These are phyloP conservation scores for Larix kaempferi DNA, from an alignment of 75 land plant genomes.

Conservation along the genomic window DNA sequence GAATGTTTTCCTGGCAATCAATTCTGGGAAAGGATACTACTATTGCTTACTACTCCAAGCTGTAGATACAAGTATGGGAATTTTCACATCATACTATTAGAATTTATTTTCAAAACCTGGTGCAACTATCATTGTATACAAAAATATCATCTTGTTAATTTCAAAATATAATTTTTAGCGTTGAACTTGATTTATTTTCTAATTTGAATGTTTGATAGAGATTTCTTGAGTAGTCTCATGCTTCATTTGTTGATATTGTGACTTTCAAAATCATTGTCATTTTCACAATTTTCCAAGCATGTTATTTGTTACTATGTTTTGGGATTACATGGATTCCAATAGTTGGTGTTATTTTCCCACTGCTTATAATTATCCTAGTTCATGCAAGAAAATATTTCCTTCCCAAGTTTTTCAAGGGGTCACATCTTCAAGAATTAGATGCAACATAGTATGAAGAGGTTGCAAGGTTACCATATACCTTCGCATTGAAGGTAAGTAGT, in stretches of 20 bases:
- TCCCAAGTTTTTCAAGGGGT: too few relatives aligned
- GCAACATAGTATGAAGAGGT: too few relatives aligned
- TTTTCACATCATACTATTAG: neutral
- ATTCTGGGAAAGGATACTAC: too few relatives aligned
- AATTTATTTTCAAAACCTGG: neutral
- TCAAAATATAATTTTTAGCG: neutral
- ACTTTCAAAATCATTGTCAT: constrained; percentile 71
- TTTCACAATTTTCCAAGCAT: too few relatives aligned
- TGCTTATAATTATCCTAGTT: constrained; percentile 80
- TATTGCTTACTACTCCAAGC: too few relatives aligned
- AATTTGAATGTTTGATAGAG: constrained; percentile 28
- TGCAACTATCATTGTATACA: neutral
- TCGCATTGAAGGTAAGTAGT: constrained; percentile 45
- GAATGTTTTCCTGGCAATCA: too few relatives aligned
- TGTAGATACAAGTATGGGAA: too few relatives aligned
- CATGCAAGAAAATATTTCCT: too few relatives aligned
- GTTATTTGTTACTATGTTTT: constrained; percentile 62
- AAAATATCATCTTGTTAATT: neutral
- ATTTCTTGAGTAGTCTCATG: too few relatives aligned
- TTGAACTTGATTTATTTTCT: neutral
- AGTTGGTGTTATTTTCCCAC: constrained; percentile 81
- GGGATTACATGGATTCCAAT: constrained; percentile 84
- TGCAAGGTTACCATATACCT: constrained; percentile 40
- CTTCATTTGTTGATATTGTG: constrained; percentile 76
- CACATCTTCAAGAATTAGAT: too few relatives aligned